Percentiles rank a stretch among this genome's conserved stretches.
phyloP scores from a whole-genome alignment of 1,139 yeast genomes.

The Yamadazyma atlantica region DNA sequence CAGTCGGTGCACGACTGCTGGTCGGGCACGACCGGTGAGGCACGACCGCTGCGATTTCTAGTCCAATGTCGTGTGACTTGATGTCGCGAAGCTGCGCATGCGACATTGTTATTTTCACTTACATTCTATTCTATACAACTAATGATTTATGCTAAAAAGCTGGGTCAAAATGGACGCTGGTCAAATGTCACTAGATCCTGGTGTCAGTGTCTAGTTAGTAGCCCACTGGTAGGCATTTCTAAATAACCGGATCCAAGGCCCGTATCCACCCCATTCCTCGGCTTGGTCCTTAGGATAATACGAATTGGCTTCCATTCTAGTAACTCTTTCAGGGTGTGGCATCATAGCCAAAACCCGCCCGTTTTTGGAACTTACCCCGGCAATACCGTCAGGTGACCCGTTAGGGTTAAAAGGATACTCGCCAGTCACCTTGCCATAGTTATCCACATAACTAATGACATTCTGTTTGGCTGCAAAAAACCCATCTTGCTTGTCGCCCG shows the following conservation, averaged over 20 bases:
- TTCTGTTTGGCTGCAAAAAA: constrained; percentile 50
- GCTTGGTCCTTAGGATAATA: constrained; percentile 80
- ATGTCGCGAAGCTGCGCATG: no score
- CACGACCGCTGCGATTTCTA: no score
- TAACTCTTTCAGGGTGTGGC: constrained; percentile 99
- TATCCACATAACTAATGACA: constrained; percentile 81
- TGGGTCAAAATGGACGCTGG: no score
- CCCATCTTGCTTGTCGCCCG: constrained; percentile 37
- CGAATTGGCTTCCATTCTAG: constrained; percentile 84
- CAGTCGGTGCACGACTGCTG: not conserved
- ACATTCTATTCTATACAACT: no score
- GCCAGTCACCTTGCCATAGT: constrained; percentile 81
- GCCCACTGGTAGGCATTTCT: constrained; percentile 96
- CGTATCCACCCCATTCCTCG: constrained; percentile 65
- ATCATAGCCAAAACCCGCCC: constrained; percentile 97
- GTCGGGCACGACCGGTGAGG: constrained; percentile 1
- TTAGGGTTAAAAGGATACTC: constrained; percentile 93
- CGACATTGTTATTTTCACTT: not conserved
- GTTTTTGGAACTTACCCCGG: constrained; percentile 86
- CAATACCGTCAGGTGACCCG: constrained; percentile 91
- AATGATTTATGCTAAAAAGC: no score
- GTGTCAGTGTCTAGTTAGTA: no score
- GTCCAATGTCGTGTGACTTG: no score
- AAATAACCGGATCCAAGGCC: constrained; percentile 96
- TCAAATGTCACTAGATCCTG: no score